Evolutionary conservation across 257 asterid species (phyloP).

Genomic region (Fraxinus cuspidata): DNA sequence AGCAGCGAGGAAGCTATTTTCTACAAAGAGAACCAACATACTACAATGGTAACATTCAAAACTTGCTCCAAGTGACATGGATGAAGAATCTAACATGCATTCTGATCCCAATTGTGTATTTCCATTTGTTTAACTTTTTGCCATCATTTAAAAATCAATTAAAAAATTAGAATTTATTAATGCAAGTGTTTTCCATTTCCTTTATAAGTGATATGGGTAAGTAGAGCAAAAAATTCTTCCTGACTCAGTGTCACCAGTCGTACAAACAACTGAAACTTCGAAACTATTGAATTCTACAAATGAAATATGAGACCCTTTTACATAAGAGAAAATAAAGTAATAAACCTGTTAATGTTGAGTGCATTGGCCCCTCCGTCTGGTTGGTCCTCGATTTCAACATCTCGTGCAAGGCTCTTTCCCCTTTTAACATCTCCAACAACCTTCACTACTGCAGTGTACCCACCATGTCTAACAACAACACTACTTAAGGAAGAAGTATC

Average conservation of each 20-base stretch:
- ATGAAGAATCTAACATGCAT: conserved; percentile 22
- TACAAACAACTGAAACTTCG: conserved; percentile 18
- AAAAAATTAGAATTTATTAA: neutral
- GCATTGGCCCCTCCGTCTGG: conserved; percentile 94
- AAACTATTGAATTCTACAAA: conserved; percentile 17
- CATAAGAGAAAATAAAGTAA: conserved; percentile 25
- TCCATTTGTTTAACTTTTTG: neutral
- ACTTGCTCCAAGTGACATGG: conserved; percentile 22
- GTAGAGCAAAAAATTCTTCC: neutral
- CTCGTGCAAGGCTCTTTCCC: conserved; percentile 50
- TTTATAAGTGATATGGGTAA: conserved; percentile 1
- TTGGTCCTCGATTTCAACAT: conserved; percentile 73
- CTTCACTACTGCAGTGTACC: conserved; percentile 80
- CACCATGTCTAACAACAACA: conserved; percentile 77
- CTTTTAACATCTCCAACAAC: conserved; percentile 62
- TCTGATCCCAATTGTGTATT: neutral
- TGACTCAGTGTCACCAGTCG: neutral
- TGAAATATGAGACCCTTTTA: conserved; percentile 14
- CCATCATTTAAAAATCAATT: neutral
- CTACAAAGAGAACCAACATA: neutral
- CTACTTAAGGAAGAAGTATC: conserved; percentile 79
- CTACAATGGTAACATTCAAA: conserved; percentile 17
- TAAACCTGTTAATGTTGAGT: conserved; percentile 87
- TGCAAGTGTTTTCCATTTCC: conserved; percentile 6
- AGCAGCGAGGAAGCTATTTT: conserved; percentile 12